A percentile compares a stretch with the other conserved stretches of the same genome.
These are phyloP conservation scores for Rhodotorula kratochvilovae DNA, from an alignment of 768 basidiomycete species.

Conservation along the genomic window DNA sequence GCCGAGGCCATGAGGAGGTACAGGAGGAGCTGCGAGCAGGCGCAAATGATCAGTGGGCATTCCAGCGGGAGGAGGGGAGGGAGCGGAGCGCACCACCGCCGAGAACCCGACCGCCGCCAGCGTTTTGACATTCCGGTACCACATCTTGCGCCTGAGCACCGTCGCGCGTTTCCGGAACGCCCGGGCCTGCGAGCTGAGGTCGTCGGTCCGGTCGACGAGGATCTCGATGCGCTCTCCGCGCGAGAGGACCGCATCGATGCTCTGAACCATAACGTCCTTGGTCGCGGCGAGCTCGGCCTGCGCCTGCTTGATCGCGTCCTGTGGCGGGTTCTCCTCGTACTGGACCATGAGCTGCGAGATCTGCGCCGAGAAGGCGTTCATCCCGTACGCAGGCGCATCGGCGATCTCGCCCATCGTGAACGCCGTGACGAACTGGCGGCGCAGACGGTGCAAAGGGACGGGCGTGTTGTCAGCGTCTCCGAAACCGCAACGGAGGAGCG, in stretches of 20 bases:
- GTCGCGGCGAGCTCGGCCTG: constrained; percentile 66
- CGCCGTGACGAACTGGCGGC: constrained; percentile 46
- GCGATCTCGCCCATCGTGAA: constrained; percentile 47
- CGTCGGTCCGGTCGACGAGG: constrained; percentile 86
- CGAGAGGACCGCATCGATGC: constrained; percentile 67
- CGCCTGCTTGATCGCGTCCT: constrained; percentile 81
- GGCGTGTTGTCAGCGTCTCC: background rate
- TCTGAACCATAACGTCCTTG: constrained; percentile 69
- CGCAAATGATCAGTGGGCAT: background rate
- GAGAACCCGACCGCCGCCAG: constrained; percentile 43
- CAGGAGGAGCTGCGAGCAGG: constrained; percentile 58
- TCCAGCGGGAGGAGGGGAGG: constrained; percentile 46
- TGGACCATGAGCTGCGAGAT: constrained; percentile 50
- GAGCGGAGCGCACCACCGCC: constrained; percentile 49
- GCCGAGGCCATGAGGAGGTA: constrained; percentile 83
- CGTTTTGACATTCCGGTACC: constrained; percentile 51
- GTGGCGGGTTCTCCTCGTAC: constrained; percentile 78
- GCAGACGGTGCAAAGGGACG: too few relatives aligned
- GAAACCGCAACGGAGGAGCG: background rate
- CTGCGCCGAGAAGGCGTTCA: constrained; percentile 48
- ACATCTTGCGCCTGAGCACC: constrained; percentile 47
- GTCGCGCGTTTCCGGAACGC: constrained; percentile 58
- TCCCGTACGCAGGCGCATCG: constrained; percentile 47
- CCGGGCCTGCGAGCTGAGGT: constrained; percentile 86
- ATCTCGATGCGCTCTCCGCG: constrained; percentile 93